A percentile compares a stretch with the other conserved stretches of the same genome.
phyloP scores from a whole-genome alignment of 768 basidiomycete species.

The Leucogyrophana mollusca region DNA sequence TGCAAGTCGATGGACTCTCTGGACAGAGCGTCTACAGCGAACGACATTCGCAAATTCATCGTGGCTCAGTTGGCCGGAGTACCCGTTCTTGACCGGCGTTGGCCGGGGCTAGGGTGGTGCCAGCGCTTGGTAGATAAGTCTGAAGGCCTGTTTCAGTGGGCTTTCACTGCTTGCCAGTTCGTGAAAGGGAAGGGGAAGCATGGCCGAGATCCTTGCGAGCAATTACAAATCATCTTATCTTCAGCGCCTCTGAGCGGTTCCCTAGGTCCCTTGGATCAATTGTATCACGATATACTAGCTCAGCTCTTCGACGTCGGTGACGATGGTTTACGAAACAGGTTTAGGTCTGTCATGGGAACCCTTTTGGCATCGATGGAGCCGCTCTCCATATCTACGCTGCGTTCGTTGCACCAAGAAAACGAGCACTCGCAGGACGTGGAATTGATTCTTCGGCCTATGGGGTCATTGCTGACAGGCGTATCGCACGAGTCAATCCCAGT shows the following conservation, averaged over 20 bases:
- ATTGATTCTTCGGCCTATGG: constrained; percentile 17
- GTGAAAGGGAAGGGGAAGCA: constrained; percentile 19
- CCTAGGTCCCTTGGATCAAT: too few species aligned
- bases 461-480: constrained; percentile 20
- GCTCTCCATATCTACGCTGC: background rate
- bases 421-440: constrained; percentile 1
- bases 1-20: constrained; percentile 8
- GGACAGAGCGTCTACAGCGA: background rate
- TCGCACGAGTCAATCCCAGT: constrained; percentile 17
- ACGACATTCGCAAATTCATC: constrained; percentile 9
- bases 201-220: constrained; percentile 12
- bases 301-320: too few species aligned
- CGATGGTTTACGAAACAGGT: background rate
- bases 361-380: constrained; percentile 1
- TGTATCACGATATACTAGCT: too few species aligned
- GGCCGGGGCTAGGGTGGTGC: constrained; percentile 21
- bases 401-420: background rate
- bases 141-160: constrained; percentile 33
- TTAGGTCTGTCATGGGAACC: constrained; percentile 2
- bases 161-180: constrained; percentile 26
- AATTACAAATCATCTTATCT: constrained; percentile 3
- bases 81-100: constrained; percentile 12
- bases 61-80: background rate
- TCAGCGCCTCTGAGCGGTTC: too few species aligned
- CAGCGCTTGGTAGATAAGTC: constrained; percentile 19